Evolutionary conservation across 225 moss, liverwort and hornwort species (phyloP).

Genomic region (Anthoceros angustus): DNA sequence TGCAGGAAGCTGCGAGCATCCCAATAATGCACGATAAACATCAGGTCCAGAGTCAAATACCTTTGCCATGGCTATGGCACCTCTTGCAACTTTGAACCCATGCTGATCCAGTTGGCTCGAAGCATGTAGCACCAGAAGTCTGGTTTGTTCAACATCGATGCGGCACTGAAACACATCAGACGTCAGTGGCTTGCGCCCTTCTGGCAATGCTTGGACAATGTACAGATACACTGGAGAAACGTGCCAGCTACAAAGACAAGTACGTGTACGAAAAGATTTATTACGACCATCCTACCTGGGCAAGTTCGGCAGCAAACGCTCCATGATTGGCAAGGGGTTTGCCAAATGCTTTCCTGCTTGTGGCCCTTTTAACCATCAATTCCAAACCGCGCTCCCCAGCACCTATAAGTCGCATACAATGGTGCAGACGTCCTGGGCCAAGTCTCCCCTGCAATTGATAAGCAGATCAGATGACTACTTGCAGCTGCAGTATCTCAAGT

Average conservation of each 20-base stretch:
- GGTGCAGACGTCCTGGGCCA: conserved; percentile 93
- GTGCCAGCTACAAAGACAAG: neutral
- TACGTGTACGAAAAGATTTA: neutral
- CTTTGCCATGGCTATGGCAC: conserved; percentile 96
- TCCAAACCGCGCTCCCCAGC: conserved; percentile 93
- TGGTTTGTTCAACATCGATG: conserved; percentile 76
- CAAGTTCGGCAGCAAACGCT: conserved; percentile 54
- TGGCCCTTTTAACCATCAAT: conserved; percentile 67
- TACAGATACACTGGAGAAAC: neutral
- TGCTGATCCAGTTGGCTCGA: conserved; percentile 75
- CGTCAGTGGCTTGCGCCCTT: neutral
- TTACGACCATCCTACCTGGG: conserved; percentile 38
- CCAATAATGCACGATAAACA: neutral
- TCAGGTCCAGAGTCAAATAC: conserved; percentile 16
- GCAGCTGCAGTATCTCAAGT: neutral
- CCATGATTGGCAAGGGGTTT: conserved; percentile 70
- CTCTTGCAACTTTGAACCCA: conserved; percentile 82
- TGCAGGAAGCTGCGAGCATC: neutral
- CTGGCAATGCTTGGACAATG: neutral
- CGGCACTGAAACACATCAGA: conserved; percentile 51
- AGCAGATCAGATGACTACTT: neutral
- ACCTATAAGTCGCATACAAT: conserved; percentile 93
- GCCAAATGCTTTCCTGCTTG: conserved; percentile 68
- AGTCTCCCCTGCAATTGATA: conserved; percentile 65
- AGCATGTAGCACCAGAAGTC: conserved; percentile 80